Evolutionary conservation across 2,329 filamentous ascomycete species (phyloP), one percentile per base, ranked within the genome.

Genomic region (Clarireedia monteithiana): DNA sequence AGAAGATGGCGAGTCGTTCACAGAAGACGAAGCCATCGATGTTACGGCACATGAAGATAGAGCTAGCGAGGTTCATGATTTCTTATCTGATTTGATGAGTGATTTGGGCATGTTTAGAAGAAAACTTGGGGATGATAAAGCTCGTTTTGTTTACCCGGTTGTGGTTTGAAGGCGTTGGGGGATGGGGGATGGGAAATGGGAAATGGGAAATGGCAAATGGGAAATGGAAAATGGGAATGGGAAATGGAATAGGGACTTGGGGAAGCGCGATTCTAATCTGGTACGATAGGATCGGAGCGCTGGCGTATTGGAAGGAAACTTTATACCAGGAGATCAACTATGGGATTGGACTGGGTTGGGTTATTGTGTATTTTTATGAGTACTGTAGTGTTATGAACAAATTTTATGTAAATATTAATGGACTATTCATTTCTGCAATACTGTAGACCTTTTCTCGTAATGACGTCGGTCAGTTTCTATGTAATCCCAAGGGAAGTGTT

Each of bases 121-220:
- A 66, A 97, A 96, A 74, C 83, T 97, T 60, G 84, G 82, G 6
- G 90, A 94, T 65, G 94, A 97, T 69, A 82, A 88, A 70, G 75
- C 75, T 56, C 76, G 88, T 40, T 94, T 84, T 58, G 72, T 77
- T 39, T 14, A 24, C 12, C 34, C 24, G 10, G 6, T 30, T 15
- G 26, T 26, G 30, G 23, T 49, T 49, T 45, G 48, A 48, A 49
- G 24, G 30, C 17, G n/a, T 50, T 36, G 30, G 6, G 12, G 23
- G 36, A 39, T 40, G 6, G 23, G 14, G 7, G 17, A 12, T 14
- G 17, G 30, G 23, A 26, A 9, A 4, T 27, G 47, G 12, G 26
- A 49, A n/a, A 20, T 20, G 20, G 20, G 2, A 20, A 20, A 20
- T 3, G 20, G 20, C 0, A 20, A 20, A 20, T 20, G 20, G 20